A percentile compares a stretch with the other conserved stretches of the same genome.
Evolutionary conservation across 306 rosid species (phyloP).

Genomic region (Medicago lupulina): DNA sequence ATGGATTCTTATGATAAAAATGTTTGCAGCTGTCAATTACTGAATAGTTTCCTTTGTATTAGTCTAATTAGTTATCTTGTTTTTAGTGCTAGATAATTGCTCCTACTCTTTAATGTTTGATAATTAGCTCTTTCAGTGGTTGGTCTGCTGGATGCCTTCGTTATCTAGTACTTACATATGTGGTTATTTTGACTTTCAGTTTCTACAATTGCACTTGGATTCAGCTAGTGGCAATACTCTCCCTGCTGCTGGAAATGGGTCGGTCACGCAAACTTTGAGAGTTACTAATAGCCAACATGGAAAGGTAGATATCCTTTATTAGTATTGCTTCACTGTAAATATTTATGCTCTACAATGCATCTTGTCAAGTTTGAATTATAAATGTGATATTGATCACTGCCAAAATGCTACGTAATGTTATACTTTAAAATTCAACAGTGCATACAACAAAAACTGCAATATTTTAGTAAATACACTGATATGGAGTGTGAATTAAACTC

Average conservation of each 20-base stretch:
- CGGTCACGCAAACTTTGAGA: conserved; percentile 77
- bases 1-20: conserved; percentile 13
- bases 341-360: conserved; percentile 18
- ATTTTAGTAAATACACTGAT: conserved; percentile 8
- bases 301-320: conserved; percentile 66
- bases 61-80: conserved; percentile 31
- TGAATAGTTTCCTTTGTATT: conserved; percentile 27
- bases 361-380: conserved; percentile 27
- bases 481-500: conserved; percentile 28
- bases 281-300: conserved; percentile 96
- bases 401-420: conserved; percentile 13
- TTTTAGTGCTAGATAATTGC: conserved; percentile 25
- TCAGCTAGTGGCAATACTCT: conserved; percentile 87
- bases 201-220: conserved; percentile 93
- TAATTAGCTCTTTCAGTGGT: conserved; percentile 9
- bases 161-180: conserved; percentile 47
- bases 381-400: conserved; percentile 12
- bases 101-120: conserved; percentile 19
- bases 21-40: conserved; percentile 37
- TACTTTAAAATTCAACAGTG: background rate
- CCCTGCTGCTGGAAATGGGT: conserved; percentile 72
- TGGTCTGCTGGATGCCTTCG: conserved; percentile 41
- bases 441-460: background rate
- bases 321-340: conserved; percentile 21
- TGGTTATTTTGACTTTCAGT: conserved; percentile 63